Conservation (phyloP, 208 protist genomes). For the Crithidia brevicula region DNA sequence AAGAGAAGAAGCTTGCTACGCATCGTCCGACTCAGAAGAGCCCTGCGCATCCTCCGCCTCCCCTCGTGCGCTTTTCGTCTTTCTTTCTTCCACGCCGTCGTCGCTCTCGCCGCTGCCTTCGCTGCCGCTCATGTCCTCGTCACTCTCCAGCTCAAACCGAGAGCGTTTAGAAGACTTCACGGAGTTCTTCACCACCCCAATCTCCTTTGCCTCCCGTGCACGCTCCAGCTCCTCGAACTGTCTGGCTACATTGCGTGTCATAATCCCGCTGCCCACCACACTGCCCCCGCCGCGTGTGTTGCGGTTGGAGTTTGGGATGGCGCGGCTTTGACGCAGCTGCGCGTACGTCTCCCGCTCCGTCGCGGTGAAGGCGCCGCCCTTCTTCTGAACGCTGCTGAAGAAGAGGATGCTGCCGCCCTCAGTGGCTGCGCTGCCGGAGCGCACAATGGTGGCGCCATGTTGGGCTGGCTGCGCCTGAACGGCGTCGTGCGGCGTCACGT, state of each 20-base stretch:
- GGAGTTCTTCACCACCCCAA: constrained; percentile 27
- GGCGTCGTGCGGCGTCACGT: constrained; percentile 67
- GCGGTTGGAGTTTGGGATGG: constrained; percentile 43
- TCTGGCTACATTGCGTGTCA: constrained; percentile 18
- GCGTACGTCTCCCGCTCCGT: constrained; percentile 69
- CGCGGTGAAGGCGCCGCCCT: constrained; percentile 76
- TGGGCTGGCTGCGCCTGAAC: constrained; percentile 63
- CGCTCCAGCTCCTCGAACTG: constrained; percentile 40
- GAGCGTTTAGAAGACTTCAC: constrained; percentile 29
- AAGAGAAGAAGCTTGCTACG: background rate
- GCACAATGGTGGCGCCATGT: constrained; percentile 75
- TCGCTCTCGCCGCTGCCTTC: background rate
- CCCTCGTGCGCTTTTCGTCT: background rate
- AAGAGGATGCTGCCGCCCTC: constrained; percentile 71
- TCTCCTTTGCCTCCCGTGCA: constrained; percentile 30
- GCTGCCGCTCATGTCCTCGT: constrained; percentile 29
- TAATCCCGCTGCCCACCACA: constrained; percentile 27
- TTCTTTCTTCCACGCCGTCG: background rate
- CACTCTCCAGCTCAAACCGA: constrained; percentile 43
- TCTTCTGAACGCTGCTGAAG: constrained; percentile 84
- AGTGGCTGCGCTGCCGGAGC: constrained; percentile 47
- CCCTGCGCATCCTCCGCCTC: background rate
- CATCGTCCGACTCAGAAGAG: background rate
- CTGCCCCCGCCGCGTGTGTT: constrained; percentile 28
- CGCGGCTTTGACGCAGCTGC: constrained; percentile 64